Evolutionary conservation across 2,329 filamentous ascomycete genomes (phyloP).

Genomic region (Colletotrichum gloeosporioides): DNA sequence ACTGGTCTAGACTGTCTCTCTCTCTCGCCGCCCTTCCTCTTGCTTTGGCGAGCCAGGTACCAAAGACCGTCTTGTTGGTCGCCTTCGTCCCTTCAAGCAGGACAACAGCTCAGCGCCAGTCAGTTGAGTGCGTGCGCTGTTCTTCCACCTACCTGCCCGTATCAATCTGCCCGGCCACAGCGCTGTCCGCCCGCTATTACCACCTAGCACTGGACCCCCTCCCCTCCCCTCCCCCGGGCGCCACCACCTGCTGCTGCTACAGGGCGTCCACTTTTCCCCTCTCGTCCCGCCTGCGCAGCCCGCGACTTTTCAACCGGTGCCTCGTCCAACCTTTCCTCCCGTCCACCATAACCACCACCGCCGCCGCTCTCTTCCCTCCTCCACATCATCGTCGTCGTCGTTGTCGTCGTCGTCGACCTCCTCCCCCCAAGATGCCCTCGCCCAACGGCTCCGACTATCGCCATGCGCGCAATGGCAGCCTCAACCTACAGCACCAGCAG

Average conservation of each 20-base stretch:
- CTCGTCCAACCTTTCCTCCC: background rate
- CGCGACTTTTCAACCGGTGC: background rate
- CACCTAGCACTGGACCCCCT: background rate
- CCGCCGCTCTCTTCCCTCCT: background rate
- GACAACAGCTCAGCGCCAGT: background rate
- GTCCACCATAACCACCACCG: background rate
- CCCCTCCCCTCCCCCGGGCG: background rate
- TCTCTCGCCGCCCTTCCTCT: background rate
- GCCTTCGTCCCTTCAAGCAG: background rate
- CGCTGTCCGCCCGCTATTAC: background rate
- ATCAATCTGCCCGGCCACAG: background rate
- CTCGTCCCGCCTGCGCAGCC: background rate
- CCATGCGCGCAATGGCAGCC: slow-evolving; percentile 63
- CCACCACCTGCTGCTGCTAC: background rate
- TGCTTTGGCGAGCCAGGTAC: background rate
- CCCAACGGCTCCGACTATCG: slow-evolving; percentile 56
- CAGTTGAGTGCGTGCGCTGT: background rate
- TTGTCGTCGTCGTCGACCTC: background rate
- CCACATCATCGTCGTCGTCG: background rate
- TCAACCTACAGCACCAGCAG: slow-evolving; percentile 49
- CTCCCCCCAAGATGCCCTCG: slow-evolving; percentile 25
- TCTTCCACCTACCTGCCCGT: no score
- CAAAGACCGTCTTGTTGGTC: background rate
- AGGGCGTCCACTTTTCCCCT: background rate
- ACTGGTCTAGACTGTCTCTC: slow-evolving; percentile 12